Base-by-base conservation (phyloP, 2,329 filamentous ascomycete species). In the Graphiopsis chlorocephala region DNA sequence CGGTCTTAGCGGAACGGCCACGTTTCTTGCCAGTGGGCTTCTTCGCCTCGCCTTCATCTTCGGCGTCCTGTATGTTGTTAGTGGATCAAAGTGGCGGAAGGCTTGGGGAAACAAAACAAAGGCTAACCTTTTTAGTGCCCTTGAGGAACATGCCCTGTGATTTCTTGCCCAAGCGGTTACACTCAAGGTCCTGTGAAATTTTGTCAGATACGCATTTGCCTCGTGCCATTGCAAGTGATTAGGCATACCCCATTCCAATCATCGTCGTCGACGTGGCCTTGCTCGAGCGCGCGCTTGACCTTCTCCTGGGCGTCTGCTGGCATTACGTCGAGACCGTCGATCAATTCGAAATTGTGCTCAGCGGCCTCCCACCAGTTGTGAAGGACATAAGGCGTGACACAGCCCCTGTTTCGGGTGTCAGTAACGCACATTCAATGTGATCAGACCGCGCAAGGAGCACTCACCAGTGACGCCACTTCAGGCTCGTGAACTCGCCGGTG, bases 381-480 rank as follows among this genome's bases (percentile, higher is more conserved):
- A 65, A 97, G 80, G 72, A 92, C 86, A 63, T 84, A 82, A 25
- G 93, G 93, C 17, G 92, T 96, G 38, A 93, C 86, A 72, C 94
- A 98, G 31, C 94, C 93, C 93, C 93, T 96, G 59, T 25, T 3
- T 31, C 20, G 20, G 48, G 35, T 45, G 52, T 64, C 28, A 64
- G 7, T 48, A 20, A 62, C 1, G 10, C 20, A 42, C 15, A 1
- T 11, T 23, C 38, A 23, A 20, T 8, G 52, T 45, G 15, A 11
- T 55, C 20, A n/a, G 3, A 42, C 8, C 23, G 12, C 11, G 17
- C 28, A 17, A 26, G 25, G 25, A 6, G 2, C 47, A 71, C 84
- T 74, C 83, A 96, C 94, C 94, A 97, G 76, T 98, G 94, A 74
- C 89, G 90, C 88, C 90, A 98, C 64, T 81, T 77, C 86, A 88